phyloP scores from a whole-genome alignment of 2,329 filamentous ascomycete species.

The Fusarium liriodendri region DNA sequence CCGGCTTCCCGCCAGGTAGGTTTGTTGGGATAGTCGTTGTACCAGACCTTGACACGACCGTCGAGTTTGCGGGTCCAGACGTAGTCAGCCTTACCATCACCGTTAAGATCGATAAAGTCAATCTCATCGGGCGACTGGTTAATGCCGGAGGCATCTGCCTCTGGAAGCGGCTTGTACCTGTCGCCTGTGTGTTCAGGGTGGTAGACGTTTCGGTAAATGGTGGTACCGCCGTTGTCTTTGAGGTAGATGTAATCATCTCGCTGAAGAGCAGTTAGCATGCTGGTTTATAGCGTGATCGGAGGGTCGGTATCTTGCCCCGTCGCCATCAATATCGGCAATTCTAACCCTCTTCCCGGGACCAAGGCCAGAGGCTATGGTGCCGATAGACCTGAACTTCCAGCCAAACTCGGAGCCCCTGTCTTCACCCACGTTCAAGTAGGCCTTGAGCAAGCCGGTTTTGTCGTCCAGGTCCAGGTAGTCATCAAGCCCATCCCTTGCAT shows the following conservation, averaged over 20 bases:
- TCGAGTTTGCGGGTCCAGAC: conserved; percentile 3
- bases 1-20: conserved; percentile 4
- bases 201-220: conserved; percentile 8
- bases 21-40: conserved; percentile 13
- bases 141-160: conserved; percentile 7
- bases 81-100: conserved; percentile 11
- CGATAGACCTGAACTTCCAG: neutral
- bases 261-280: neutral
- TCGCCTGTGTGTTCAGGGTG: neutral
- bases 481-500: neutral
- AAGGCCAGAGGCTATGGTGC: neutral
- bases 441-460: neutral
- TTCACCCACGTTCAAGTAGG: neutral
- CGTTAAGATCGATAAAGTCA: conserved; percentile 11
- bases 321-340: conserved; percentile 10
- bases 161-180: neutral
- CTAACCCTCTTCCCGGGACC: neutral
- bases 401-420: neutral
- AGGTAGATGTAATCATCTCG: conserved; percentile 14
- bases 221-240: neutral
- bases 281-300: no score
- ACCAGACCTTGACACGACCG: conserved; percentile 10
- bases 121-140: conserved; percentile 1
- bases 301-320: neutral
- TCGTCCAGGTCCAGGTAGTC: conserved; percentile 1